Evolutionary conservation across 2,329 filamentous ascomycete genomes (phyloP).

Genomic region (Neonectria magnoliae): DNA sequence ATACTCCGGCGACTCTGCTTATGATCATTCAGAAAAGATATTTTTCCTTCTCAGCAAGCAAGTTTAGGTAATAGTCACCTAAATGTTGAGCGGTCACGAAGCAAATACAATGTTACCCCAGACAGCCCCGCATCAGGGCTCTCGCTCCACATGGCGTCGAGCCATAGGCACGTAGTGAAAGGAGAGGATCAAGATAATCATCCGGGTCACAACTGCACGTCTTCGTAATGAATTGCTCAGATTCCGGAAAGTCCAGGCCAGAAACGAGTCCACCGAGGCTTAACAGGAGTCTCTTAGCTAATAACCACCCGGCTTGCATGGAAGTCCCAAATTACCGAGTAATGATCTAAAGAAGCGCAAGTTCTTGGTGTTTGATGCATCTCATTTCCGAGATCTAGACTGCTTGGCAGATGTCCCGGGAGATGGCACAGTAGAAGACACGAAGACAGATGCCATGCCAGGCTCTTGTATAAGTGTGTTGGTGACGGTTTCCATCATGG

Average conservation of each 20-base stretch:
- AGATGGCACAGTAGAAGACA: background rate
- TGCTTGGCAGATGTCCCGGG: background rate
- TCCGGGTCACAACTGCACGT: background rate
- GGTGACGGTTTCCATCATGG: too few relatives aligned
- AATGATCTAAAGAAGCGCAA: background rate
- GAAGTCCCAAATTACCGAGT: background rate
- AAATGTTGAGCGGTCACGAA: slow-evolving; percentile 2
- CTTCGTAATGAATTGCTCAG: background rate
- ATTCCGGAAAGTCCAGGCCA: background rate
- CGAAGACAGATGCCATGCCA: too few relatives aligned
- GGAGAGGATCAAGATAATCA: background rate
- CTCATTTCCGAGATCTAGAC: background rate
- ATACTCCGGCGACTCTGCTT: background rate
- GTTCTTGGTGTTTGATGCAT: background rate
- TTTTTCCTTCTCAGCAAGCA: background rate
- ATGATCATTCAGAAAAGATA: background rate
- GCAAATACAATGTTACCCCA: background rate
- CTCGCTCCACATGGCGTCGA: background rate
- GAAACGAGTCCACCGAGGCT: background rate
- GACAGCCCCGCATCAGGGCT: background rate
- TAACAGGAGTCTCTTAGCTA: slow-evolving; percentile 6
- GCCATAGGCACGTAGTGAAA: too few relatives aligned
- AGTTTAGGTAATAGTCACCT: slow-evolving; percentile 18
- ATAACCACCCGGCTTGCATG: slow-evolving; percentile 5
- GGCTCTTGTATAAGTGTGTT: too few relatives aligned